phyloP scores from a whole-genome alignment of 352 stramenopile genomes.

The Phytophthora megakarya region DNA sequence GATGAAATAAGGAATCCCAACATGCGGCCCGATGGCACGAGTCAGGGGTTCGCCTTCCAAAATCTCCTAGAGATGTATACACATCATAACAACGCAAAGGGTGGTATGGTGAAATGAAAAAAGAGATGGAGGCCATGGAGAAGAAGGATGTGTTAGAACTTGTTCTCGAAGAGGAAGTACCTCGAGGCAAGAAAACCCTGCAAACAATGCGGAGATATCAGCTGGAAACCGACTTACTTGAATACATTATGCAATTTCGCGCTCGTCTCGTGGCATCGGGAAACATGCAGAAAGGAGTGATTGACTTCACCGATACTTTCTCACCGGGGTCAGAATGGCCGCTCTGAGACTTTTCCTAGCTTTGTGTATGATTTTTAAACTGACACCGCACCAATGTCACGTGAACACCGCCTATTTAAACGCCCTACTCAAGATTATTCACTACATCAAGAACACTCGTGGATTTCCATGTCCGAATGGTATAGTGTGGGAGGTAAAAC shows the following conservation, averaged over 20 bases:
- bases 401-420: neutral
- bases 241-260: too few relatives aligned
- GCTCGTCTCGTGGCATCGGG: too few relatives aligned
- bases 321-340: neutral
- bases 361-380: neutral
- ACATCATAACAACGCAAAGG: too few relatives aligned
- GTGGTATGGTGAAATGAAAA: too few relatives aligned
- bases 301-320: neutral
- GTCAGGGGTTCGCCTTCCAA: too few relatives aligned
- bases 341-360: neutral
- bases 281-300: neutral
- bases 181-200: neutral
- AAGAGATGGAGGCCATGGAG: conserved; percentile 5
- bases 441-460: neutral
- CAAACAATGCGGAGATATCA: neutral
- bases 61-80: too few relatives aligned
- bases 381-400: neutral
- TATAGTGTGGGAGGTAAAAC: neutral
- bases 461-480: neutral
- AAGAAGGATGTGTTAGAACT: conserved; percentile 11
- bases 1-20: too few relatives aligned
- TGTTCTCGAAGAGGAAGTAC: neutral
- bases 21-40: too few relatives aligned
- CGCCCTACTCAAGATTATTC: neutral
- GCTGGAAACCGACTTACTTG: neutral